Base-by-base conservation (phyloP, 106 monocot species). In the Acorus gramineus region DNA sequence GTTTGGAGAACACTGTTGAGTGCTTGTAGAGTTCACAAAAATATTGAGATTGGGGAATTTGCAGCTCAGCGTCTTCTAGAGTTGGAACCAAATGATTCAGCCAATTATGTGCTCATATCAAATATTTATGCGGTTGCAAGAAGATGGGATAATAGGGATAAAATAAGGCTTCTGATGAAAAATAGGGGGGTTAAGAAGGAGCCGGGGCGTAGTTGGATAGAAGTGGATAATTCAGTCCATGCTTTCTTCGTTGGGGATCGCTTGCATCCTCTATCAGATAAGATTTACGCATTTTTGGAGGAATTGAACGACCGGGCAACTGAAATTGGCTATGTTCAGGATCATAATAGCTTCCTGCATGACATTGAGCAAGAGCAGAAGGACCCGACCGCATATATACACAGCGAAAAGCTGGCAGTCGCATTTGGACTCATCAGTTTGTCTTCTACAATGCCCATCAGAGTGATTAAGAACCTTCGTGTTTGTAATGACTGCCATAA, bases 331-430 rank as follows among this genome's bases (percentile, higher is more conserved):
- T 92, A 92, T 65, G 71, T 66, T 14, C 88, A 78, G 74, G 82
- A 93, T 52, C 85, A 56, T 9, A 72, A 78, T 58, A 49, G 59
- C n/a, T 63, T 93, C 46, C 57, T 87, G 9, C 73, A 81, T 66
- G 82, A 82, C 6, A 59, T 61, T 60, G 92, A 85, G 58, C 77
- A 75, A 57, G 92, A 82, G 13, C 71, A 57, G 51, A 81, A 71
- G 62, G 92, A 87, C 44, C 69, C 74, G 4, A 67, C 50, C 60
- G 74, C 54, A 10, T 73, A 50, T 14, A 62, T 88, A 49, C 92
- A 93, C 48, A 88, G 92, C 43, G 92, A 93, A 77, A 93, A 88
- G 61, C 71, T 93, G 54, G 92, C 92, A 58, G 82, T 88, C 51
- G 55, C 82, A 10, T 93, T 88, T 80, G 92, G 87, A 49, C 73